Evolutionary conservation across 2,329 filamentous ascomycete species (phyloP), one percentile per base, ranked within the genome.

Genomic region (Lachnellula hyalina): DNA sequence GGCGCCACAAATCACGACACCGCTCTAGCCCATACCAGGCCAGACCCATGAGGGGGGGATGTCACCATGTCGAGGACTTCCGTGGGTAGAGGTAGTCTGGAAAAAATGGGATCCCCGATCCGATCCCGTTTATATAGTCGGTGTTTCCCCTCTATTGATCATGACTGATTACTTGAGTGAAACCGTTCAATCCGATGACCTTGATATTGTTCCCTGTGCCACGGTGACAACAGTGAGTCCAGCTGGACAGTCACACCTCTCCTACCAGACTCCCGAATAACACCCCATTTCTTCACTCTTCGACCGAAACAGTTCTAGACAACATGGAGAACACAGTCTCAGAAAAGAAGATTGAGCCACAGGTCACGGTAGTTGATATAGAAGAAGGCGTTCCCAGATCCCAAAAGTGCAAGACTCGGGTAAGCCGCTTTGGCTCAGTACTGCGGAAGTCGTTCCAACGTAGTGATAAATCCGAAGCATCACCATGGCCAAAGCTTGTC

Each of bases 401-500:
- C 12, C 12, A 35, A 14, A 45, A 23, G 23, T 32, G n/a, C n/a
- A 44, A 42, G 32, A 36, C 14, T 8, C 50, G 46, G 3, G n/a
- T 42, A 2, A 15, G 5, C 14, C 21, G 35, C 28, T 50, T 50
- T 40, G 32, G 48, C 23, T 54, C 55, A 12, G 7, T 51, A 4
- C 23, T 57, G 5, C 45, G 52, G 34, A 41, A 48, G 19, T 47
- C 52, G 3, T 46, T 57, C 21, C 14, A 47, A 35, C 48, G 50
- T 17, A 42, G 41, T 3, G 21, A 53, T 38, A 14, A 41, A 17
- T 47, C 44, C 4, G 50, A 59, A 8, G 32, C 28, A 45, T 60
- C 53, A 7, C 58, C 55, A 32, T 58, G 58, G 58, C 58, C 58
- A 17, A 45, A 52, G 41, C 38, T 60, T 15, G 38, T 56, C 14